phyloP scores from a whole-genome alignment of 371 early-diverging fungal species.

The Rhizopus sp. region DNA sequence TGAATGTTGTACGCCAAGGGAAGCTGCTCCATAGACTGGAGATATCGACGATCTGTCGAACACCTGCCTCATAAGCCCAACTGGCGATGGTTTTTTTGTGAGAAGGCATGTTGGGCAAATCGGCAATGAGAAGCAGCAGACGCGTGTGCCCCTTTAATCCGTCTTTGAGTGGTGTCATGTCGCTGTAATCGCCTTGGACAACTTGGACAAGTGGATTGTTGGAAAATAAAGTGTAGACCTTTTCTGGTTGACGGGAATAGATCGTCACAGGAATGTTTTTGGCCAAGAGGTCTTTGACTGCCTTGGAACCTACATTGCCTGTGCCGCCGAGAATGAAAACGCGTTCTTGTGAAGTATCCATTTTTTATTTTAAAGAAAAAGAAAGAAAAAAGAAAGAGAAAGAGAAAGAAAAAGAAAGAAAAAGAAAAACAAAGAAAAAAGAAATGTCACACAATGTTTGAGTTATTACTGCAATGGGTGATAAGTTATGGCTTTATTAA shows the following conservation, averaged over 20 bases:
- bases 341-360: not conserved
- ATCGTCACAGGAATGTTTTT: conserved; percentile 13
- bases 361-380: not conserved
- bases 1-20: conserved; percentile 22
- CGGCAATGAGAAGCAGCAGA: conserved; percentile 25
- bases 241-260: conserved; percentile 18
- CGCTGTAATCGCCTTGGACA: conserved; percentile 32
- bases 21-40: conserved; percentile 19
- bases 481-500: not conserved
- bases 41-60: conserved; percentile 37
- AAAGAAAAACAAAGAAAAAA: too few species aligned
- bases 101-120: conserved; percentile 2
- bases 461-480: too few species aligned
- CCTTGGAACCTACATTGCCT: conserved; percentile 21
- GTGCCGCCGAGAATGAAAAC: conserved; percentile 33
- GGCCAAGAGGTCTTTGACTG: conserved; percentile 13
- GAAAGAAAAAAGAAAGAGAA: too few species aligned
- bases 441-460: too few species aligned
- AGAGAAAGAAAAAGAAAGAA: too few species aligned
- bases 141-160: conserved; percentile 30
- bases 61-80: conserved; percentile 30
- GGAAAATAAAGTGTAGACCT: conserved; percentile 8
- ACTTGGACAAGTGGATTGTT: conserved; percentile 4
- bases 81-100: conserved; percentile 16
- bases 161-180: conserved; percentile 21